Percentiles rank a stretch among this genome's conserved stretches.
These are phyloP conservation scores for Xylaria sp. DNA, from an alignment of 2,329 filamentous ascomycete genomes.

Conservation along the genomic window DNA sequence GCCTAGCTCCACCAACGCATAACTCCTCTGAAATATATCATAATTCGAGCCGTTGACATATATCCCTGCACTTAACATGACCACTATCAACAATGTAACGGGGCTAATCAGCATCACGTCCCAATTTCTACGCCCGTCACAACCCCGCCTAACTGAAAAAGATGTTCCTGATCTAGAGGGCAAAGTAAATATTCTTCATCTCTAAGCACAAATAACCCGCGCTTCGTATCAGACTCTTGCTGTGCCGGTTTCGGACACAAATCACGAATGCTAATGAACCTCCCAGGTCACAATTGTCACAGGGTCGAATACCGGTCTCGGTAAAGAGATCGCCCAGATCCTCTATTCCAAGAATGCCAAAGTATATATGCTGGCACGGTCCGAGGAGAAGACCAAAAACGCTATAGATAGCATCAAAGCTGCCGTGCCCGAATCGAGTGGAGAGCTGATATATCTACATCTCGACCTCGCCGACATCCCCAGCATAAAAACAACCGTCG, in stretches of 20 bases:
- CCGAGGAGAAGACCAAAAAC: constrained; percentile 32
- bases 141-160: constrained; percentile 26
- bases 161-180: constrained; percentile 32
- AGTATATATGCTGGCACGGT: constrained; percentile 61
- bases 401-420: constrained; percentile 31
- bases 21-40: not conserved
- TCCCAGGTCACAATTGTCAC: constrained; percentile 57
- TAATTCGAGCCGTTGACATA: not conserved
- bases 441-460: constrained; percentile 46
- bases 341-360: constrained; percentile 62
- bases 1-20: not conserved
- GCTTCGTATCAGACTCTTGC: not conserved
- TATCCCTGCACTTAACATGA: constrained; percentile 14
- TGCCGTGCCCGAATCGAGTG: constrained; percentile 31
- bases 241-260: not conserved
- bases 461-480: constrained; percentile 41
- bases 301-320: constrained; percentile 49
- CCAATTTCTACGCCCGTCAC: constrained; percentile 26
- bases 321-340: constrained; percentile 59
- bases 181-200: constrained; percentile 29
- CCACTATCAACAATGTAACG: constrained; percentile 13
- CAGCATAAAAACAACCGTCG: constrained; percentile 55
- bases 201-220: not conserved
- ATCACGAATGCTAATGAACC: constrained; percentile 15
- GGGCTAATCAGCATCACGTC: constrained; percentile 16